phyloP scores from a whole-genome alignment of 129 eudicot species.

The Arctium minus region DNA sequence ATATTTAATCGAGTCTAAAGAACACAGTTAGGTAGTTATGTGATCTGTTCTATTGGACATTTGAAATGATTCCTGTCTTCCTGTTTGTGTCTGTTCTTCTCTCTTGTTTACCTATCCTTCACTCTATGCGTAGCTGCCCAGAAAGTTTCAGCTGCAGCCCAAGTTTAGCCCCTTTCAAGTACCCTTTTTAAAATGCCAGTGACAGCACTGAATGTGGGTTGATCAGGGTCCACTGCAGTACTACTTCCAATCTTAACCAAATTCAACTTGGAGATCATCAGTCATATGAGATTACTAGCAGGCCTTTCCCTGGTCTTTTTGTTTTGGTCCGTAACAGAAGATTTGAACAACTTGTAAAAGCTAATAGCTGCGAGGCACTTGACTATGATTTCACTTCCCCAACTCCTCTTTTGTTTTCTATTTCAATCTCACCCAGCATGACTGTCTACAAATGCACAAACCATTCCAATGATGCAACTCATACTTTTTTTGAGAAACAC shows the following conservation, averaged over 20 bases:
- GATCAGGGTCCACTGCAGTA: background rate
- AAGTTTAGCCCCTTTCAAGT: background rate
- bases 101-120: background rate
- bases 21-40: background rate
- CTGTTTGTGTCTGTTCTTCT: background rate
- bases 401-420: conserved; percentile 18
- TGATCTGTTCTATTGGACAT: background rate
- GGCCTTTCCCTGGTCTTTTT: background rate
- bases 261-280: background rate
- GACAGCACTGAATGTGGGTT: background rate
- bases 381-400: conserved; percentile 10
- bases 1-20: too few species aligned
- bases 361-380: conserved; percentile 12
- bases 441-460: conserved; percentile 37
- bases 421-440: background rate
- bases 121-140: conserved; percentile 21
- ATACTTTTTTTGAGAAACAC: background rate
- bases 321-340: background rate
- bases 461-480: background rate
- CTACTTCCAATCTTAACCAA: background rate
- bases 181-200: conserved; percentile 1
- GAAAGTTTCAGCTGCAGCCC: conserved; percentile 14
- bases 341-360: background rate
- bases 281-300: background rate
- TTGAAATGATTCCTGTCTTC: conserved; percentile 4